Evolutionary conservation across 768 basidiomycete species (phyloP).

Genomic region (Candolleomyces aberdarensis): DNA sequence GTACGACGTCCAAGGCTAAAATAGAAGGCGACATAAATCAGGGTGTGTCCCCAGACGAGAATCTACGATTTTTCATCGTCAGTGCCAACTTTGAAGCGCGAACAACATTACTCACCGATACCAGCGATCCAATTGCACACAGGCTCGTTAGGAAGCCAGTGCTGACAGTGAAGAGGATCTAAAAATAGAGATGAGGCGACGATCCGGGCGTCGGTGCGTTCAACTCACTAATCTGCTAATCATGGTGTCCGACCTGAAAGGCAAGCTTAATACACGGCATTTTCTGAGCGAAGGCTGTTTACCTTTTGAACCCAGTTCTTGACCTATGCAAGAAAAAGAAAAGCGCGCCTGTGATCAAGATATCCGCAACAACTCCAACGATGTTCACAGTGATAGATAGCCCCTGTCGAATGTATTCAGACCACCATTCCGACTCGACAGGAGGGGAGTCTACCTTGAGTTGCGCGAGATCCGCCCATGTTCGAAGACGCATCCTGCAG

Average conservation of each 20-base stretch:
- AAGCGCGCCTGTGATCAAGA: constrained; percentile 46
- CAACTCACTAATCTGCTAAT: constrained; percentile 45
- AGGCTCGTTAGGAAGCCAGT: constrained; percentile 38
- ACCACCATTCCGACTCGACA: background rate
- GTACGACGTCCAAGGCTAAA: constrained; percentile 51
- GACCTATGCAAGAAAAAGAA: constrained; percentile 49
- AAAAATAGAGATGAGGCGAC: background rate
- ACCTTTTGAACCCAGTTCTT: constrained; percentile 53
- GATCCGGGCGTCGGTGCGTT: background rate
- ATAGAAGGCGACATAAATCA: constrained; percentile 59
- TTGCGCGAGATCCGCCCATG: constrained; percentile 39
- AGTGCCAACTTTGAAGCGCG: background rate
- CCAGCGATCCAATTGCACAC: constrained; percentile 30
- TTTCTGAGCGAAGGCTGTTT: constrained; percentile 9
- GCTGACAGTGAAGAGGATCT: constrained; percentile 58
- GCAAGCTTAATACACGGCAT: background rate
- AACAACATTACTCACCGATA: constrained; percentile 23
- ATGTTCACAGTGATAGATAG: constrained; percentile 57
- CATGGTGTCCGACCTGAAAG: constrained; percentile 45
- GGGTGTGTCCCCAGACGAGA: constrained; percentile 42
- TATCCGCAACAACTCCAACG: constrained; percentile 46
- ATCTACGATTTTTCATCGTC: constrained; percentile 29
- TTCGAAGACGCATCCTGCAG: constrained; percentile 22
- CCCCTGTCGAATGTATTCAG: constrained; percentile 27
- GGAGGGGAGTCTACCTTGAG: constrained; percentile 35